These are phyloP conservation scores for Aphanomyces astaci DNA, from an alignment of 352 stramenopile species.

Conservation along the genomic window DNA sequence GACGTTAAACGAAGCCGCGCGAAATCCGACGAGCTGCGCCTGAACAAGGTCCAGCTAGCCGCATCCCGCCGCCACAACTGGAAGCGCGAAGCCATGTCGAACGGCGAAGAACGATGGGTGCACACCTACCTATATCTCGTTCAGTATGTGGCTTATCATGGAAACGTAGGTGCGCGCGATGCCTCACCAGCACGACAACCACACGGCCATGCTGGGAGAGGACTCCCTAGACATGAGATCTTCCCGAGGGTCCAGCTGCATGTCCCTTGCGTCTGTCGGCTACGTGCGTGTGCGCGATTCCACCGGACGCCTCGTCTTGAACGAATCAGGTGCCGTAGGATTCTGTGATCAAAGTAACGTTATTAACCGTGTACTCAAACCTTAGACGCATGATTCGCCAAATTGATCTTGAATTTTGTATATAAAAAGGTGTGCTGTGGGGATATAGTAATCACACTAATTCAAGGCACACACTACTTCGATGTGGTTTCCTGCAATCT, in stretches of 20 bases:
- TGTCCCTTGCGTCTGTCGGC: constrained; percentile 43
- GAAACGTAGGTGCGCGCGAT: constrained; percentile 32
- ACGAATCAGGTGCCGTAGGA: constrained; percentile 68
- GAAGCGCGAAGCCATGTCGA: constrained; percentile 66
- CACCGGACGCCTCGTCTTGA: constrained; percentile 55
- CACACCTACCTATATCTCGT: constrained; percentile 13
- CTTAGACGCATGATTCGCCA: too few relatives aligned
- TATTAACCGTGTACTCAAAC: too few relatives aligned
- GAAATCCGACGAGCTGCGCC: constrained; percentile 21
- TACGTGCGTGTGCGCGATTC: constrained; percentile 77
- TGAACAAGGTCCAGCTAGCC: constrained; percentile 72
- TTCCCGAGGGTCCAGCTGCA: not conserved
- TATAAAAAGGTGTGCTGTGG: too few relatives aligned
- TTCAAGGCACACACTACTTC: too few relatives aligned
- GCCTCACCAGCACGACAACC: constrained; percentile 26
- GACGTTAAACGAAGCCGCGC: not conserved
- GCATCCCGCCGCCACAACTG: constrained; percentile 61
- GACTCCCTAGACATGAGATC: not conserved
- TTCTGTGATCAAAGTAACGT: too few relatives aligned
- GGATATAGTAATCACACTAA: too few relatives aligned
- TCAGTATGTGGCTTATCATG: not conserved
- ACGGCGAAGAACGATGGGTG: constrained; percentile 69
- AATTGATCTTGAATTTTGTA: too few relatives aligned
- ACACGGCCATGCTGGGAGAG: constrained; percentile 12
- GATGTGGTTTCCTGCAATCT: too few relatives aligned